These are phyloP conservation scores for Theobroma grandiflorum DNA, from an alignment of 441 rosid species.

Conservation along the genomic window DNA sequence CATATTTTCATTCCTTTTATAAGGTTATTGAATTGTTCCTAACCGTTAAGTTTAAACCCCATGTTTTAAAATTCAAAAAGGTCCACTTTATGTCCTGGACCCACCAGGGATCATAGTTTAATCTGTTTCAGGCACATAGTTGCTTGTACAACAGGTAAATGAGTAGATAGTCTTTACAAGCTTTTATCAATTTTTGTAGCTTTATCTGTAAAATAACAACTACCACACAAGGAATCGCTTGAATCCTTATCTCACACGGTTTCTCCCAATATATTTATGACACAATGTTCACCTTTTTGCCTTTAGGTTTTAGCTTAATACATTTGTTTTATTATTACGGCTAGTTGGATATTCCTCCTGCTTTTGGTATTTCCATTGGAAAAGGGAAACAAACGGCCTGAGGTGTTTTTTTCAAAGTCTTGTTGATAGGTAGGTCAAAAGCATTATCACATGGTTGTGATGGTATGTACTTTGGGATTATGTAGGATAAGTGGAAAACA, in stretches of 20 bases:
- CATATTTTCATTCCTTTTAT: not conserved
- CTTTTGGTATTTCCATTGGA: constrained; percentile 11
- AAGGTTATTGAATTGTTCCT: constrained; percentile 19
- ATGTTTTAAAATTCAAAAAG: not conserved
- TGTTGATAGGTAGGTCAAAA: constrained; percentile 11
- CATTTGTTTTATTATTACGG: not conserved
- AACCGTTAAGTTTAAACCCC: not conserved
- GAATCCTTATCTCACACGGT: constrained; percentile 23
- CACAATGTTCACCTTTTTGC: not conserved
- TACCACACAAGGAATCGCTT: constrained; percentile 41
- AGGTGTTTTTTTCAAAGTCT: not conserved
- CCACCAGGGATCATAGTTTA: constrained; percentile 28
- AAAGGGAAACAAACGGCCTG: constrained; percentile 8
- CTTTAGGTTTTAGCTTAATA: not conserved
- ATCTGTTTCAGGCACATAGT: constrained; percentile 29
- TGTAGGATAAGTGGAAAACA: constrained; percentile 98
- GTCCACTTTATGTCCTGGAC: constrained; percentile 15
- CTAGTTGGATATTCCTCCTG: constrained; percentile 12
- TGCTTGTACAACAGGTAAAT: constrained; percentile 40
- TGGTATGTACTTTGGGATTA: not conserved
- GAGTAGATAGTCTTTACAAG: constrained; percentile 30
- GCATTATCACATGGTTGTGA: constrained; percentile 2
- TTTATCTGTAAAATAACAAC: constrained; percentile 23
- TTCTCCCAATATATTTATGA: constrained; percentile 19
- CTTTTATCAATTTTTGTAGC: constrained; percentile 8